Percentiles rank a stretch among this genome's conserved stretches.
Evolutionary conservation across 2,329 filamentous ascomycete species (phyloP).

Genomic region (Fusarium marasasianum): DNA sequence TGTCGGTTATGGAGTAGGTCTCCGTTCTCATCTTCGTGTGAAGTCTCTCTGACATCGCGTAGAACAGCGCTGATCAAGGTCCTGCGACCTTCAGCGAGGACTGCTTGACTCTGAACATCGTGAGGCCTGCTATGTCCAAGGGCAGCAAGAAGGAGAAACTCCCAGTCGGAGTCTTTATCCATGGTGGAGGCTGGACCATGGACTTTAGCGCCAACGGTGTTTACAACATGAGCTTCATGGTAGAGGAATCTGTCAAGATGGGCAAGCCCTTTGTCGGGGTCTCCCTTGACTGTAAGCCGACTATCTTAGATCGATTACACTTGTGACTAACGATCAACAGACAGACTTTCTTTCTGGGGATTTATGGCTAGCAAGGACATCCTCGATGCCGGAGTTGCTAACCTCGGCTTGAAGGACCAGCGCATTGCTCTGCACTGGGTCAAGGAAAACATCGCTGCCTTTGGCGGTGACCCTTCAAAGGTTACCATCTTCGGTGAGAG

Average conservation of each 20-base stretch:
- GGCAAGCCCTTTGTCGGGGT: constrained; percentile 36
- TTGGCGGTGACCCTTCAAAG: constrained; percentile 56
- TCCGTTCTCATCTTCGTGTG: fast-evolving
- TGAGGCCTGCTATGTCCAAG: constrained; percentile 19
- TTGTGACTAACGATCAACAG: not conserved
- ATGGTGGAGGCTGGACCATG: constrained; percentile 51
- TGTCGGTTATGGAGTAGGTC: constrained; percentile 37
- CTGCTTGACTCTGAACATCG: constrained; percentile 35
- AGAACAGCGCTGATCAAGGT: constrained; percentile 31
- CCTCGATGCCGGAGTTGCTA: constrained; percentile 46
- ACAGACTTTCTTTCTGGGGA: constrained; percentile 49
- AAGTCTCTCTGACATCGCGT: not conserved
- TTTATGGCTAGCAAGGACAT: constrained; percentile 59
- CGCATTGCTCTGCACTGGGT: constrained; percentile 60
- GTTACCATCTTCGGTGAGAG: constrained; percentile 58
- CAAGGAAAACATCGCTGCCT: constrained; percentile 54
- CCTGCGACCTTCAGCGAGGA: constrained; percentile 32
- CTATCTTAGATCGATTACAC: fast-evolving
- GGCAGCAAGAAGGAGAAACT: constrained; percentile 20
- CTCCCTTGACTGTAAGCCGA: constrained; percentile 30
- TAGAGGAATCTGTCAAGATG: constrained; percentile 51
- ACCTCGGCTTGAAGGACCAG: constrained; percentile 62
- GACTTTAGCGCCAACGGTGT: constrained; percentile 57
- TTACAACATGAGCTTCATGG: constrained; percentile 70
- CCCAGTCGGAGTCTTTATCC: constrained; percentile 41